These are phyloP conservation scores for Sutorius eximius DNA, from an alignment of 1,284 basidiomycete genomes.

Conservation along the genomic window DNA sequence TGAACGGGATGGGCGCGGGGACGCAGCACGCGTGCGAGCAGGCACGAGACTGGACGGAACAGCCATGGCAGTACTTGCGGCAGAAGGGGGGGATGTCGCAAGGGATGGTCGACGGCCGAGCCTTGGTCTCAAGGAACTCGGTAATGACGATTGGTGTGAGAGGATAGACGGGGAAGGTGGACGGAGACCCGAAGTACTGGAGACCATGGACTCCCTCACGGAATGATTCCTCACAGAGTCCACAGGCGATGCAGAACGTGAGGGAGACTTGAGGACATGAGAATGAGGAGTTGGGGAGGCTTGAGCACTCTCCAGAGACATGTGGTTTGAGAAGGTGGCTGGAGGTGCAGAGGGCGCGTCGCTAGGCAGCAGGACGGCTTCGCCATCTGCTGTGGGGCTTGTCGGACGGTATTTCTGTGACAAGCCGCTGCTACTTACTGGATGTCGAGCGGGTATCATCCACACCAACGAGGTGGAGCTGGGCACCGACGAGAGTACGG, in stretches of 20 bases:
- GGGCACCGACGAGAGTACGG: slow-evolving; percentile 54
- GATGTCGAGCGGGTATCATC: slow-evolving; percentile 27
- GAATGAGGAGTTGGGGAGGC: slow-evolving; percentile 4
- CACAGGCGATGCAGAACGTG: slow-evolving; percentile 41
- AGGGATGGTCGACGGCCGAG: slow-evolving; percentile 40
- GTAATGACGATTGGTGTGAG: slow-evolving; percentile 17
- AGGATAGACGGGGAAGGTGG: slow-evolving; percentile 28
- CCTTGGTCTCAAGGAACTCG: slow-evolving; percentile 36
- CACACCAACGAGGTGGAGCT: slow-evolving; percentile 58
- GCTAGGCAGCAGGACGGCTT: slow-evolving; percentile 5
- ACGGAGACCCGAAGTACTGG: slow-evolving; percentile 18
- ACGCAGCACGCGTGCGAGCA: slow-evolving; percentile 17
- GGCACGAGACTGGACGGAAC: slow-evolving; percentile 27
- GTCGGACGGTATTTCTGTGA: not conserved
- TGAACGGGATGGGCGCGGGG: slow-evolving; percentile 23
- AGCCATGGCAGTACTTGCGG: slow-evolving; percentile 11
- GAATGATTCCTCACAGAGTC: slow-evolving; percentile 28
- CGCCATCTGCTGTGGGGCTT: not conserved
- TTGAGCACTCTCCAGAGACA: slow-evolving; percentile 17
- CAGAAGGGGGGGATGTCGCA: slow-evolving; percentile 28
- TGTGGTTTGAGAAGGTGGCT: slow-evolving; percentile 7
- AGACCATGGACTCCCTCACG: slow-evolving; percentile 22
- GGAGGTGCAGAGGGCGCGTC: slow-evolving; percentile 11
- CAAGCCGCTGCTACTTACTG: not conserved
- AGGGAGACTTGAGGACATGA: slow-evolving; percentile 19